Evolutionary conservation across 345 rosid genomes (phyloP), one percentile per base, ranked within the genome.

Genomic region (Citrus cavaleriei): DNA sequence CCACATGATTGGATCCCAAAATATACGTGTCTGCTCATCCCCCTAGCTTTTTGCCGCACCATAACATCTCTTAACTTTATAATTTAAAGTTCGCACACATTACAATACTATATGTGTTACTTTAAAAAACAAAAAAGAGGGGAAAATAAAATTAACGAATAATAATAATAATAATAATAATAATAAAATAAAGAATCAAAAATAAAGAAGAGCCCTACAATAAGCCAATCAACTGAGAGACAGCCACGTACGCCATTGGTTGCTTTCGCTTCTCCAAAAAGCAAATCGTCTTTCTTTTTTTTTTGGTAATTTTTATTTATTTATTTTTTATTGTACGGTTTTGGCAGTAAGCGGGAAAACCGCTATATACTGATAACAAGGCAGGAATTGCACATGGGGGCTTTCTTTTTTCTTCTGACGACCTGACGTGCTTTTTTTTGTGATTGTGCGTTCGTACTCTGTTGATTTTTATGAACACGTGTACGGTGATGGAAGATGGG

Each of bases 1-100:
- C 79, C 80, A 77, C 83, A 85, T 85, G 85, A 79, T 85, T 85
- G 85, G 79, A 64, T 82, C 73, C 76, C 79, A 62, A 67, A 73
- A 75, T 61, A 51, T 55, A 80, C 62, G 76, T 73, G 83, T 80
- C 73, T 9, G 10, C 46, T 42, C n/a, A 74, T 57, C 24, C 65
- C 60, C 59, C 72, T 72, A 22, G 75, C 80, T 66, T 72, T 76
- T 78, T 49, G 6, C 6, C 42, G 16, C 64, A 71, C 72, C 65
- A 28, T 24, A 42, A 57, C 76, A 49, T 55, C 59, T 22, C 59
- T 54, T n/a, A 13, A 21, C 65, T 51, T 51, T 60, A n/a, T 28
- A 16, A 40, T 34, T 68, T 40, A 61, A 74, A 74, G 40, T 25
- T 24, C 16, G 55, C 77, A 59, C 16, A 22, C 42, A 59, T 42